Evolutionary conservation across 2,329 filamentous ascomycete species (phyloP).

Genomic region (Geosmithia putterillii): DNA sequence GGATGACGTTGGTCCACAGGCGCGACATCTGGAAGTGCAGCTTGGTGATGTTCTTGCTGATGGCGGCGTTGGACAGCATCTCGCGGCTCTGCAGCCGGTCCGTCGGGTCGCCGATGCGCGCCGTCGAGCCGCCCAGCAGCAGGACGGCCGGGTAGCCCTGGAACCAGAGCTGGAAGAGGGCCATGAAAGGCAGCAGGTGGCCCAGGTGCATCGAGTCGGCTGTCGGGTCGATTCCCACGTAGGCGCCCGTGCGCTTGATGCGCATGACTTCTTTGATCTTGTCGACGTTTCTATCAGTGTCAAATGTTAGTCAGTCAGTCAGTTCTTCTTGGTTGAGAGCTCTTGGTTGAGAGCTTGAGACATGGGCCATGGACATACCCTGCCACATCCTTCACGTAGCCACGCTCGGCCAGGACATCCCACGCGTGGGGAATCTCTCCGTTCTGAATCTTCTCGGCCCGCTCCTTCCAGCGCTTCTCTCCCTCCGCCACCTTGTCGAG

Average conservation of each 20-base stretch:
- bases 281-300: conserved; percentile 24
- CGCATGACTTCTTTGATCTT: conserved; percentile 53
- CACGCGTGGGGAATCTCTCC: conserved; percentile 44
- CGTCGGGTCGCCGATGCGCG: conserved; percentile 67
- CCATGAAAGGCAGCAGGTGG: conserved; percentile 71
- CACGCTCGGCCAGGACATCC: conserved; percentile 57
- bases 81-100: conserved; percentile 52
- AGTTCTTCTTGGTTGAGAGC: not conserved
- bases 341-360: no score
- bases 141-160: conserved; percentile 58
- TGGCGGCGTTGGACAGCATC: conserved; percentile 34
- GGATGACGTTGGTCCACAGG: conserved; percentile 64
- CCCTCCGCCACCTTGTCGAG: conserved; percentile 29
- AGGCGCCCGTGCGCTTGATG: conserved; percentile 55
- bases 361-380: no score
- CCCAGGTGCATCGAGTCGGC: conserved; percentile 70
- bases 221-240: conserved; percentile 75
- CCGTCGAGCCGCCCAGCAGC: conserved; percentile 63
- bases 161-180: conserved; percentile 73
- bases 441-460: conserved; percentile 31
- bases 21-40: conserved; percentile 59
- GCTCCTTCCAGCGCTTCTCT: conserved; percentile 31
- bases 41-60: conserved; percentile 52
- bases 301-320: not conserved
- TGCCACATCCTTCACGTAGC: conserved; percentile 61